Base-by-base conservation (phyloP, 768 basidiomycete genomes). In the Pisolithus albus region DNA sequence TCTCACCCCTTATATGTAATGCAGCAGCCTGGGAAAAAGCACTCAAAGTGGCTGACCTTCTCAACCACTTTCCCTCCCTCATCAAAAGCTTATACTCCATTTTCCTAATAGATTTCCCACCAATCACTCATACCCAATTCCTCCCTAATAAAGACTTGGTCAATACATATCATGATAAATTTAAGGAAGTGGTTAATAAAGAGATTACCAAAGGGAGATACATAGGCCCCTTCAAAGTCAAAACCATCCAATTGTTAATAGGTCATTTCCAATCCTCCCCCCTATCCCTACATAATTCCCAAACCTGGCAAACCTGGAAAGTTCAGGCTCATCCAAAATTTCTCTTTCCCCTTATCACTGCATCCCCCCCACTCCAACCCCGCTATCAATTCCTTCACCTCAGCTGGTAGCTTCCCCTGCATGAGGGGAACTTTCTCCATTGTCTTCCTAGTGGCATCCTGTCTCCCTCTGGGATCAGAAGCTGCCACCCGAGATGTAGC, bases 401-500 rank as follows among this genome's bases (percentile, higher is more conserved):
- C 10, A 24, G 30, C 73, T 0, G 46, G 59, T 13, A 13, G 54
- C 13, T 67, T 70, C 49, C 75, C 75, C 0, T 74, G 72, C 59
- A 72, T 69, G 0, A 77, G 74, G 75, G 73, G 73, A 0, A 76
- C 72, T 0, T 78, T 78, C 47, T 46, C 56, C 0, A 60, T 63
- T 0, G 52, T 74, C 0, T 67, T 56, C 19, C 52, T 64, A n/a
- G 46, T 66, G 2, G 32, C 32, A 7, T 32, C 32, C 32, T 9
- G 32, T 9, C 64, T 71, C 0, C 71, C 71, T 2, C 67, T 63
- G 1, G 62, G 60, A 0, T 64, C 67, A 0, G 62, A 74, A 58
- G 65, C 47, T 0, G 69, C 61, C 0, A 59, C 61, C 0, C 52
- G 63, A 0, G 72, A 73, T 38, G 57, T 72, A 0, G 52, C 64